A percentile compares a stretch with the other conserved stretches of the same genome.
Evolutionary conservation across 2,329 filamentous ascomycete species (phyloP).

Genomic region (Colletotrichum spinosum): DNA sequence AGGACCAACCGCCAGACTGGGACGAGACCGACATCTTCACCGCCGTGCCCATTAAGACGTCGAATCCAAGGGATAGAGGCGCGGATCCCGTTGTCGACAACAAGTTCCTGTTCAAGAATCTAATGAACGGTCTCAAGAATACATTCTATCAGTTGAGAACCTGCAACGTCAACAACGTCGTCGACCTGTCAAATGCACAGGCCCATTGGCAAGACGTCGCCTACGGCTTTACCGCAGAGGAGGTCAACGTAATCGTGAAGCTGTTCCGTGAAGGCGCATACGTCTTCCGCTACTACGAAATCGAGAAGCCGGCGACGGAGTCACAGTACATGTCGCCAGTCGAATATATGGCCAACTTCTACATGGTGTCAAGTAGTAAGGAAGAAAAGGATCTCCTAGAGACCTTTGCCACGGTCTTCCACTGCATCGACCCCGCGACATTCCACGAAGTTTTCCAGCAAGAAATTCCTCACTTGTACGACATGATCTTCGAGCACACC

Average conservation of each 20-base stretch:
- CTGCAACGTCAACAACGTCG: constrained; percentile 78
- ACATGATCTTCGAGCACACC: constrained; percentile 98
- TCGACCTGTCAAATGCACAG: constrained; percentile 83
- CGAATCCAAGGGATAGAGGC: constrained; percentile 88
- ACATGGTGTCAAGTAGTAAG: constrained; percentile 92
- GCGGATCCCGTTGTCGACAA: constrained; percentile 95
- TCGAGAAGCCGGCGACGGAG: constrained; percentile 81
- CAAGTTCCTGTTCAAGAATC: constrained; percentile 96
- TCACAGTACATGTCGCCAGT: constrained; percentile 83
- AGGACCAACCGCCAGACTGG: constrained; percentile 87
- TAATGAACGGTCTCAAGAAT: constrained; percentile 95
- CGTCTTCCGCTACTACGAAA: constrained; percentile 96
- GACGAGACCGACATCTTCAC: constrained; percentile 98
- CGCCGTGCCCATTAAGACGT: constrained; percentile 95
- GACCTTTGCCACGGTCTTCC: constrained; percentile 97
- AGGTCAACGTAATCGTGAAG: constrained; percentile 96
- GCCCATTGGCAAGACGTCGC: constrained; percentile 95
- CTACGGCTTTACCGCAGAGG: constrained; percentile 96
- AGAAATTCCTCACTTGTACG: constrained; percentile 95
- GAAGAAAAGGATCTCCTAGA: constrained; percentile 98
- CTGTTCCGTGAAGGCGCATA: constrained; percentile 96
- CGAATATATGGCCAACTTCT: constrained; percentile 93
- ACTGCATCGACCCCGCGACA: constrained; percentile 96
- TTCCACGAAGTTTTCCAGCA: constrained; percentile 99
- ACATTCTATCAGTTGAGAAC: constrained; percentile 94